Conservation (phyloP, 352 stramenopile genomes). For the Pythium biforme region DNA sequence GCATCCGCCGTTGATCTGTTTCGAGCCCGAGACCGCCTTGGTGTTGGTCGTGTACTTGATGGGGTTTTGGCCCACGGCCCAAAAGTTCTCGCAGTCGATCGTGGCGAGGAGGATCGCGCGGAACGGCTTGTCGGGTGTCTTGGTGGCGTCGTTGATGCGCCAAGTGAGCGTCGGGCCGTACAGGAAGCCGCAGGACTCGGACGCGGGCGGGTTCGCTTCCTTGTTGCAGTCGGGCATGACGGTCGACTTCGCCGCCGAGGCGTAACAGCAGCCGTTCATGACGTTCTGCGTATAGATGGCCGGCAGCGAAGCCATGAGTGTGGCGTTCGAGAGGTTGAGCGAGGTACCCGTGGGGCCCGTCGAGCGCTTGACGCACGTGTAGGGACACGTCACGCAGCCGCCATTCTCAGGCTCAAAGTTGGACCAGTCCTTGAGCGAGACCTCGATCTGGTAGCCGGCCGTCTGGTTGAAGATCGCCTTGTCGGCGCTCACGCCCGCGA, state of each 20-base stretch:
- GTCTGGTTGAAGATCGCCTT: constrained; percentile 63
- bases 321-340: constrained; percentile 81
- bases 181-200: constrained; percentile 80
- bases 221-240: constrained; percentile 57
- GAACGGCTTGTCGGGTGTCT: constrained; percentile 38
- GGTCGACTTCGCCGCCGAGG: constrained; percentile 35
- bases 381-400: constrained; percentile 84
- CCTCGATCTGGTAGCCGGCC: constrained; percentile 64
- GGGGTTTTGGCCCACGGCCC: constrained; percentile 71
- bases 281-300: constrained; percentile 66
- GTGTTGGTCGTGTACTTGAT: constrained; percentile 76
- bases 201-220: constrained; percentile 53
- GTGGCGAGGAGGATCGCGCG: constrained; percentile 79
- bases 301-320: constrained; percentile 61
- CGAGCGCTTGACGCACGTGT: constrained; percentile 76
- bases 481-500: constrained; percentile 25
- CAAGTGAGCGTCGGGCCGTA: constrained; percentile 83
- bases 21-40: constrained; percentile 69
- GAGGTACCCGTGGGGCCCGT: constrained; percentile 73
- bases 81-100: constrained; percentile 84
- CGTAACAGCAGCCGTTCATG: constrained; percentile 85
- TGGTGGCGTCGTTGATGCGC: constrained; percentile 68
- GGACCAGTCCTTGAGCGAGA: constrained; percentile 71
- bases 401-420: constrained; percentile 79
- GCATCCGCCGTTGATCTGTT: constrained; percentile 84